A percentile compares a stretch with the other conserved stretches of the same genome.
Conservation (phyloP, 352 stramenopile genomes). For the Globisporangium nagaii region DNA sequence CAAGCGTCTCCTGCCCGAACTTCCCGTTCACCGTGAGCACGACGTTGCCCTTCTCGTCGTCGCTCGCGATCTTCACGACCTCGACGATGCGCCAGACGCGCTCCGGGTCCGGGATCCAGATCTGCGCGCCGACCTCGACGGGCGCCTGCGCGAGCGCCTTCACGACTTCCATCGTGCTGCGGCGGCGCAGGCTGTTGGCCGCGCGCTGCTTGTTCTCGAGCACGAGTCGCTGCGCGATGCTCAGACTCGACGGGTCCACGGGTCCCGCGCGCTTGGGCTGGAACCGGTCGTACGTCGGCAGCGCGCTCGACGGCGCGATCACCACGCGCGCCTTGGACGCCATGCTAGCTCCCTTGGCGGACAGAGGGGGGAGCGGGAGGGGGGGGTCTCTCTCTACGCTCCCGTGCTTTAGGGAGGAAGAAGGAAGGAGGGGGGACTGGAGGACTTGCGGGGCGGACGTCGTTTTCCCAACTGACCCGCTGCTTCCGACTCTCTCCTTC, state of each 20-base stretch:
- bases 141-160: conserved; percentile 58
- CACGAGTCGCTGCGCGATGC: conserved; percentile 77
- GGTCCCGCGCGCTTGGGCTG: conserved; percentile 46
- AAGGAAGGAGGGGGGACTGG: background rate
- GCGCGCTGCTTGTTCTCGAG: conserved; percentile 80
- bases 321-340: conserved; percentile 44
- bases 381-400: background rate
- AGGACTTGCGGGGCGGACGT: conserved; percentile 6
- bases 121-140: conserved; percentile 72
- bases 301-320: conserved; percentile 52
- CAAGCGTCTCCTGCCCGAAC: conserved; percentile 66
- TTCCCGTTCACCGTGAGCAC: conserved; percentile 62
- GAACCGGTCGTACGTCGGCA: conserved; percentile 82
- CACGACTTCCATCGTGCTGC: conserved; percentile 69
- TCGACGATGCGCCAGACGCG: conserved; percentile 82
- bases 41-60: conserved; percentile 51
- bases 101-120: conserved; percentile 84
- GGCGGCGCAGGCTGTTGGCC: conserved; percentile 50
- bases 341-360: background rate
- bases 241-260: conserved; percentile 57
- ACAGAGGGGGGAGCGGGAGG: background rate
- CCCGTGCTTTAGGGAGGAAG: background rate
- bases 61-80: conserved; percentile 49
- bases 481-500: background rate
- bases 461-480: conserved; percentile 10